Base-by-base conservation (phyloP, 139 green algal species). In the Zygnema cylindricum region DNA sequence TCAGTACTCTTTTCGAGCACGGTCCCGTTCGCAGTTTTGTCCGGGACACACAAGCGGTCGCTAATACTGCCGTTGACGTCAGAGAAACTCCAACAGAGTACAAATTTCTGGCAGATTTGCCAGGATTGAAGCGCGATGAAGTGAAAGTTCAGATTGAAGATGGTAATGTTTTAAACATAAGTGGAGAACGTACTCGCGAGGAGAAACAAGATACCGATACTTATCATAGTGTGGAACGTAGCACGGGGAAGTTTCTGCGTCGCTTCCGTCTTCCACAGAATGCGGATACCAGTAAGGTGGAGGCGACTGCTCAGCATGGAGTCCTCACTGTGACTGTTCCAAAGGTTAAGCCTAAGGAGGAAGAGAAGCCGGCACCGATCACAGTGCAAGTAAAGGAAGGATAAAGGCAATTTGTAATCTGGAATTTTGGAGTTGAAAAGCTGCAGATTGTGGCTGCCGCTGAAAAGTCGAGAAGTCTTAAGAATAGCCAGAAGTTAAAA, bases 251-350 rank as follows among this genome's bases (percentile, higher is more conserved):
- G 30, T 91, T 91, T 32, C n/a, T 71, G 40, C 79, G 86, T 42
- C 32, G 42, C 0, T 88, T 91, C 43, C 16, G 57, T 7, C 86
- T 91, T 7, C 86, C 86, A 32, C 43, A 87, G 0, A 89, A 91
- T 69, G 84, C 86, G 22, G 63, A 91, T 1, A 25, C 69, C 36
- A 63, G 75, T 7, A 89, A 91, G 49, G 42, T 91, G 30, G 25
- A 39, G 16, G 86, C 86, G 2, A 35, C 33, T 11, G 38, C 39
- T 55, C 35, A 91, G 23, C 36, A 91, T 43, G 86, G 86, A 43
- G 86, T 91, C 43, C 86, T 91, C 33, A 88, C 77, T 55, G 79
- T 91, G 57, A 42, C 11, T 40, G 79, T 91, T 43, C 79, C 86
- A 36, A 91, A 91, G 86, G 43, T 75, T 57, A 21, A 86, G 78